phyloP scores from a whole-genome alignment of 2,329 filamentous ascomycete species.

The Coniella vitis region DNA sequence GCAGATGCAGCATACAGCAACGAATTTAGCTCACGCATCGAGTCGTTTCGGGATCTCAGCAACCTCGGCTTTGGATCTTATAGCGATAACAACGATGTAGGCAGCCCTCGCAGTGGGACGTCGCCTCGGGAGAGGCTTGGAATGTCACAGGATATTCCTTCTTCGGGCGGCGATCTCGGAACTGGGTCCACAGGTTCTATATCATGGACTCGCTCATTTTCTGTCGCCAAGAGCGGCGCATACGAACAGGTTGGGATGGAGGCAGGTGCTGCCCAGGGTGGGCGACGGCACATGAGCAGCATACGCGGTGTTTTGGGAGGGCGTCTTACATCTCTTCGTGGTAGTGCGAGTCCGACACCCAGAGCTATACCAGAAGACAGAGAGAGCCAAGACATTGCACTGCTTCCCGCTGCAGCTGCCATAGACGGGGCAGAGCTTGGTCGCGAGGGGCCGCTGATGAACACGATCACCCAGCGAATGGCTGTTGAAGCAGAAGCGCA shows the following conservation, averaged over 20 bases:
- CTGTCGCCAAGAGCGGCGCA: not conserved
- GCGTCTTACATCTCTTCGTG: not conserved
- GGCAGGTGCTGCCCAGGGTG: not conserved
- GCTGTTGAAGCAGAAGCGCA: not conserved
- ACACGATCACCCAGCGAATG: not conserved
- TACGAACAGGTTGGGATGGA: conserved; percentile 18
- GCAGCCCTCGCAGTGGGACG: conserved; percentile 3
- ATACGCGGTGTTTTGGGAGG: conserved; percentile 26
- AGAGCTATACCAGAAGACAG: conserved; percentile 18
- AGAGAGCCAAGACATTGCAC: conserved; percentile 29
- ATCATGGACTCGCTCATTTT: not conserved
- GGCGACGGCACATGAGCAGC: conserved; percentile 28
- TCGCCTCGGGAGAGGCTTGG: conserved; percentile 28
- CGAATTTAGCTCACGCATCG: conserved; percentile 19
- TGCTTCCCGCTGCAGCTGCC: conserved; percentile 35
- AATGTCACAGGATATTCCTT: conserved; percentile 34
- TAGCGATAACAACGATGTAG: conserved; percentile 38
- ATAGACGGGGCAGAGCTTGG: conserved; percentile 22
- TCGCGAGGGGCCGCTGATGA: not conserved
- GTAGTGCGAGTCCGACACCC: not conserved
- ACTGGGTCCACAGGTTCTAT: not conserved
- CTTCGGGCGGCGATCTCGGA: conserved; percentile 8
- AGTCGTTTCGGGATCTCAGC: conserved; percentile 25
- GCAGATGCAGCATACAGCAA: not conserved
- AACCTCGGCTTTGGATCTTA: conserved; percentile 31